Conservation (phyloP, 352 stramenopile species). For the Blastocystis sp. region DNA sequence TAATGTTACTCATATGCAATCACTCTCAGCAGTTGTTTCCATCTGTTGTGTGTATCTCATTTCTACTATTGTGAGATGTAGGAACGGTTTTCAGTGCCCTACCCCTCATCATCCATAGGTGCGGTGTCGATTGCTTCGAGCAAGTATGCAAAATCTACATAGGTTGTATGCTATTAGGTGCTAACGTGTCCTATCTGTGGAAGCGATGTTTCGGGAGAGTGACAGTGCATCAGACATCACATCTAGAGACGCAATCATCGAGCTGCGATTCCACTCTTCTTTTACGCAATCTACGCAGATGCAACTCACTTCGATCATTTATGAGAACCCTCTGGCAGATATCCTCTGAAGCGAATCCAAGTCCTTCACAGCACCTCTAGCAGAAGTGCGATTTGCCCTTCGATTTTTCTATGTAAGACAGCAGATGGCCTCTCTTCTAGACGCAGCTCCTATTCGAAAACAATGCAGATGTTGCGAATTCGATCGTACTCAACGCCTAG, state of each 20-base stretch:
- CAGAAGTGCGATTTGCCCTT: constrained; percentile 19
- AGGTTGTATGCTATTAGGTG: not conserved
- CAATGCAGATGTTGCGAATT: not conserved
- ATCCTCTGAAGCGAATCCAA: not conserved
- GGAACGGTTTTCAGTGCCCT: not conserved
- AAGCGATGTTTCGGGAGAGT: constrained; percentile 45
- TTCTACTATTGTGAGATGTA: not conserved
- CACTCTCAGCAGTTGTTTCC: not conserved
- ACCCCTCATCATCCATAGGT: not conserved
- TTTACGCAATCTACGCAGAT: constrained; percentile 31
- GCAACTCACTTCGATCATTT: constrained; percentile 35
- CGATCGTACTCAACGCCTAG: not conserved
- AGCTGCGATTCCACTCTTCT: constrained; percentile 24
- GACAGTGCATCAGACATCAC: not conserved
- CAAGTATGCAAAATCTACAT: not conserved
- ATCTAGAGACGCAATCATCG: constrained; percentile 10
- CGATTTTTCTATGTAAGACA: constrained; percentile 28
- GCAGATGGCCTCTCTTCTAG: not conserved
- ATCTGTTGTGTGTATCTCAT: constrained; percentile 49
- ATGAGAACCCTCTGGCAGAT: constrained; percentile 37
- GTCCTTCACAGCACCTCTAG: constrained; percentile 6
- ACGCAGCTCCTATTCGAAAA: constrained; percentile 25
- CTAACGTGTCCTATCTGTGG: not conserved
- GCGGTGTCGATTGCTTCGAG: constrained; percentile 37
- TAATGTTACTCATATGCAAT: not conserved